Evolutionary conservation across 2,329 filamentous ascomycete species (phyloP).

Genomic region (Penicillium freii): DNA sequence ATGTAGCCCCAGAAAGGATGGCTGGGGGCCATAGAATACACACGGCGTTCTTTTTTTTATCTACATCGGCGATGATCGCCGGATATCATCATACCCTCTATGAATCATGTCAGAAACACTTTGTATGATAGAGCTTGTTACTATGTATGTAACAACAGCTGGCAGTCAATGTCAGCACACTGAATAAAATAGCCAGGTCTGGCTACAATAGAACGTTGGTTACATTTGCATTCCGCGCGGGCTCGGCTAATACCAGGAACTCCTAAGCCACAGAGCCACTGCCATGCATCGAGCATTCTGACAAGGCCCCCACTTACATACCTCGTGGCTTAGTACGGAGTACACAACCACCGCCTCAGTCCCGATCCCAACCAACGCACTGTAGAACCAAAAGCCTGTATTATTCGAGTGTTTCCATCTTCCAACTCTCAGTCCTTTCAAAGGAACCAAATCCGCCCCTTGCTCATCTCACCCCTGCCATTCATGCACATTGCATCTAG

Average conservation of each 20-base stretch:
- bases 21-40: neutral
- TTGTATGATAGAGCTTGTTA: neutral
- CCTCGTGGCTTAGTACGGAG: neutral
- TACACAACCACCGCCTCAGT: neutral
- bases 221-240: neutral
- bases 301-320: neutral
- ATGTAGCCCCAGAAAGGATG: neutral
- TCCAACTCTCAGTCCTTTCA: neutral
- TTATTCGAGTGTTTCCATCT: too few species aligned
- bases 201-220: neutral
- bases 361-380: neutral
- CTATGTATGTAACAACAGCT: neutral
- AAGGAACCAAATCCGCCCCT: neutral
- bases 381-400: too few species aligned
- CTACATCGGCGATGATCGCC: neutral
- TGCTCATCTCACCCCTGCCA: neutral
- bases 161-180: neutral
- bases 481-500: neutral
- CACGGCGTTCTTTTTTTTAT: neutral
- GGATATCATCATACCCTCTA: slow-evolving; percentile 1
- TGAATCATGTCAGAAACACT: neutral
- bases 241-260: neutral
- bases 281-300: neutral
- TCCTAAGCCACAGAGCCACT: neutral
- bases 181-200: neutral